Evolutionary conservation across 2,329 filamentous ascomycete genomes (phyloP), one percentile per base, ranked within the genome.

Genomic region (Coniochaeta ligniaria): DNA sequence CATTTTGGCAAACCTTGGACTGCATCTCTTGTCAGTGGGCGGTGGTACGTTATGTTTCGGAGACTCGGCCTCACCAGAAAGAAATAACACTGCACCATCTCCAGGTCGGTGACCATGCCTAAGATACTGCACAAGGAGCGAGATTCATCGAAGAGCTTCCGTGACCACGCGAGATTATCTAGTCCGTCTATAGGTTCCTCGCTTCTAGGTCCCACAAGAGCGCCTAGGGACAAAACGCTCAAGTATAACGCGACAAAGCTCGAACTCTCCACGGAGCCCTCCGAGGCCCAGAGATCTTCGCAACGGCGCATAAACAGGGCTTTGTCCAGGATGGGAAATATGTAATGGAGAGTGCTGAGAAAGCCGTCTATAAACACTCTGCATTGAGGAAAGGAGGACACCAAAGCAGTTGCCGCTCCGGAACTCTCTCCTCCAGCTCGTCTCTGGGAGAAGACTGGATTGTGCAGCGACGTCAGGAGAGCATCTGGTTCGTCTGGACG

Each of bases 1-100:
- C 77, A 57, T 80, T 79, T 60, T 80, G 78, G 62, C 77, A 80
- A 4, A 80, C 73, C 64, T 80, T 80, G 7, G 77, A 74, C 75
- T 77, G 16, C 16, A 24, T 61, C 56, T 38, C 57, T n/a, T 9
- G 31, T 14, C 8, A 52, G 24, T 16, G 12, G 1, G 22, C 7
- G 22, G 54, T 2, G 7, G 7, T 24, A 24, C 17, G 28, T 38
- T 20, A 6, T 31, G 28, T 9, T 3, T 28, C 28, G 26, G 24
- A n/a, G 14, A 14, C 1, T 1, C 14, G 6, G 26, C n/a, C 65
- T 36, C 60, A 76, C 76, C 72, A 81, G 72, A 7, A 80, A 70
- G 62, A 80, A 77, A 36, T 78, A 72, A 50, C 75, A 77, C 59
- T 81, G 78, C 4, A 80, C 76, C 60, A 76, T 78, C 59, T 80